A percentile compares a stretch with the other conserved stretches of the same genome.
Evolutionary conservation across 306 rosid species (phyloP).

Genomic region (Lathyrus oleraceus): DNA sequence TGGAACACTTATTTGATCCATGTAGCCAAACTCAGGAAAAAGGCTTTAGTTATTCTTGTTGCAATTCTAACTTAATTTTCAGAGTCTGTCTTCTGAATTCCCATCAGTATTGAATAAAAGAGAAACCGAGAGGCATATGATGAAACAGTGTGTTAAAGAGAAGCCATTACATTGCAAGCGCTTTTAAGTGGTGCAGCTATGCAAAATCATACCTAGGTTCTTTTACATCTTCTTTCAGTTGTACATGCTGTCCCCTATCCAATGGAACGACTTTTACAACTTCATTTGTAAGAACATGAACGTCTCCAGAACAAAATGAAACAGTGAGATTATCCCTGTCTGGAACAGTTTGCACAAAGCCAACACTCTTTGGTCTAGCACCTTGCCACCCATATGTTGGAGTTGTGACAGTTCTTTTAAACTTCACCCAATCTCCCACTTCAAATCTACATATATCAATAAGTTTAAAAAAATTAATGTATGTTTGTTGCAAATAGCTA

Average conservation of each 20-base stretch:
- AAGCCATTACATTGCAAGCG: not conserved
- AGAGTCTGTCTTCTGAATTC: not conserved
- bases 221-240: conserved; percentile 77
- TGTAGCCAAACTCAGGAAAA: not conserved
- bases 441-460: conserved; percentile 60
- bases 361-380: conserved; percentile 79
- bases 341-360: conserved; percentile 85
- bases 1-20: not conserved
- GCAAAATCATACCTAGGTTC: conserved; percentile 77
- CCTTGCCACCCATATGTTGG: conserved; percentile 96
- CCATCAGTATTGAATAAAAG: not conserved
- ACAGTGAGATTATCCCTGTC: conserved; percentile 76
- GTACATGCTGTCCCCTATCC: conserved; percentile 97
- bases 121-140: not conserved
- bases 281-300: conserved; percentile 72
- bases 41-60: not conserved
- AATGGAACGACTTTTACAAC: conserved; percentile 91
- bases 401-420: conserved; percentile 69
- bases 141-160: not conserved
- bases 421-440: conserved; percentile 94
- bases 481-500: conserved; percentile 19
- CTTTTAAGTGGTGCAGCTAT: not conserved
- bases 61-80: not conserved
- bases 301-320: conserved; percentile 97
- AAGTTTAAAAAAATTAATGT: conserved; percentile 25